Conservation (phyloP, 257 asterid species). For the Dorcoceras hygrometricum region DNA sequence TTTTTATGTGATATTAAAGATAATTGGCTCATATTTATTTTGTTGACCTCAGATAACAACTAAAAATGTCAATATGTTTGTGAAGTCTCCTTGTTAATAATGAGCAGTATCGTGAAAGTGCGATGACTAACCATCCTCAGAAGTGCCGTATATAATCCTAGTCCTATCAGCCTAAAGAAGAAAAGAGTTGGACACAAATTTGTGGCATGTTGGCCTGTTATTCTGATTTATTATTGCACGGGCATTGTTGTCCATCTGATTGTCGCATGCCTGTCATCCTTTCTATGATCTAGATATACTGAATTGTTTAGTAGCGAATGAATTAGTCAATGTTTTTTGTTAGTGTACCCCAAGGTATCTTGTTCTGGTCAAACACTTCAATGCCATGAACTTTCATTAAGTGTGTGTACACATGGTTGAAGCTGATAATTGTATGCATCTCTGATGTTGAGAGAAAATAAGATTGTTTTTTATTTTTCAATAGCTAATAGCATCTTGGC, state of each 20-base stretch:
- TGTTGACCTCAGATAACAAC: slow-evolving; percentile 16
- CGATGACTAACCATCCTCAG: slow-evolving; percentile 11
- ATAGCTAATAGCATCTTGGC: background rate
- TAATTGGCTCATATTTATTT: slow-evolving; percentile 2
- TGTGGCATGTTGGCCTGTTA: slow-evolving; percentile 15
- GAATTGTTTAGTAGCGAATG: slow-evolving; percentile 1
- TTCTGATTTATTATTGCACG: slow-evolving; percentile 3
- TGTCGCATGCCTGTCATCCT: slow-evolving; percentile 15
- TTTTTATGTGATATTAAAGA: slow-evolving; percentile 16
- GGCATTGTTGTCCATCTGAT: slow-evolving; percentile 15
- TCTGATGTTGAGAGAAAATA: slow-evolving; percentile 15
- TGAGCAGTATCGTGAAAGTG: slow-evolving; percentile 9
- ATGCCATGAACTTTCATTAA: slow-evolving; percentile 3
- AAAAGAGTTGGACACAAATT: slow-evolving; percentile 6
- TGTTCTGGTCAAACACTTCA: slow-evolving; percentile 9
- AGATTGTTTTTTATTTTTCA: background rate
- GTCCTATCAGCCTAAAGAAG: slow-evolving; percentile 3
- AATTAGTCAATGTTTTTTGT: background rate
- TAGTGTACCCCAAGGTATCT: background rate
- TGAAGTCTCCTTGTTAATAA: slow-evolving; percentile 1
- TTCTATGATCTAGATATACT: background rate
- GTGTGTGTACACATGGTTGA: slow-evolving; percentile 5
- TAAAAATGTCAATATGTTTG: slow-evolving; percentile 12
- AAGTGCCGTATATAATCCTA: slow-evolving; percentile 14
- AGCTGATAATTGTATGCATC: background rate